Evolutionary conservation across 2,329 filamentous ascomycete genomes (phyloP).

Genomic region (Ascochyta viciae-villosae): DNA sequence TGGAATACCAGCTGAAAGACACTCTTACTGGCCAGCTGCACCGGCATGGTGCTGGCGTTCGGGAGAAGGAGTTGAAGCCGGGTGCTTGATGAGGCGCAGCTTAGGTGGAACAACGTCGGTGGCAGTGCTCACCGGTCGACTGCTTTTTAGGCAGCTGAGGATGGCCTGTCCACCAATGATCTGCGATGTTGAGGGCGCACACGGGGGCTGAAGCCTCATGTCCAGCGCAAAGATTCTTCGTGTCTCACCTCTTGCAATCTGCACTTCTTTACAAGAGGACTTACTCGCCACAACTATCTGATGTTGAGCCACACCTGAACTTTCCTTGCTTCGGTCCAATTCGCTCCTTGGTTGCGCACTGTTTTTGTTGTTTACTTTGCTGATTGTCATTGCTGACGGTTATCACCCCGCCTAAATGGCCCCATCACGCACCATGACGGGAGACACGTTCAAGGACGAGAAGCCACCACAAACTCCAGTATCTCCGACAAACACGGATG

Average conservation of each 20-base stretch:
- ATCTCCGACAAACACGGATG: conserved; percentile 40
- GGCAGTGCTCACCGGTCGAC: conserved; percentile 32
- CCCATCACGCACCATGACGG: conserved; percentile 42
- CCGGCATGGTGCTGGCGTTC: conserved; percentile 36
- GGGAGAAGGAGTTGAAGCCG: conserved; percentile 36
- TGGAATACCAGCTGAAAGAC: conserved; percentile 40
- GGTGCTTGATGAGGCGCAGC: conserved; percentile 6
- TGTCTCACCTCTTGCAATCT: no score
- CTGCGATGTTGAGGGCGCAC: conserved; percentile 23
- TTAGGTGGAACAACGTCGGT: conserved; percentile 6
- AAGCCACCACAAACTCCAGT: conserved; percentile 33
- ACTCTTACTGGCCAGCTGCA: conserved; percentile 19
- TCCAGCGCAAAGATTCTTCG: no score
- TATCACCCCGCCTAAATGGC: conserved; percentile 32
- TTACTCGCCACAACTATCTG: conserved; percentile 32
- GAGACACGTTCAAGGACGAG: conserved; percentile 38
- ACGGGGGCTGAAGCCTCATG: conserved; percentile 19
- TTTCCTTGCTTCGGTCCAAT: conserved; percentile 2
- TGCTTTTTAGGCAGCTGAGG: conserved; percentile 18
- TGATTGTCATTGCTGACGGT: background rate
- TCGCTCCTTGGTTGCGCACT: conserved; percentile 9
- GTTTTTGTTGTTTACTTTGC: background rate
- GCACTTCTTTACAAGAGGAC: conserved; percentile 17
- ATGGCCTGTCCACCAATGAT: conserved; percentile 27
- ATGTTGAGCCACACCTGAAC: conserved; percentile 31